These are phyloP conservation scores for Ceratobasidium sp. DNA, from an alignment of 1,284 basidiomycete genomes.

Conservation along the genomic window DNA sequence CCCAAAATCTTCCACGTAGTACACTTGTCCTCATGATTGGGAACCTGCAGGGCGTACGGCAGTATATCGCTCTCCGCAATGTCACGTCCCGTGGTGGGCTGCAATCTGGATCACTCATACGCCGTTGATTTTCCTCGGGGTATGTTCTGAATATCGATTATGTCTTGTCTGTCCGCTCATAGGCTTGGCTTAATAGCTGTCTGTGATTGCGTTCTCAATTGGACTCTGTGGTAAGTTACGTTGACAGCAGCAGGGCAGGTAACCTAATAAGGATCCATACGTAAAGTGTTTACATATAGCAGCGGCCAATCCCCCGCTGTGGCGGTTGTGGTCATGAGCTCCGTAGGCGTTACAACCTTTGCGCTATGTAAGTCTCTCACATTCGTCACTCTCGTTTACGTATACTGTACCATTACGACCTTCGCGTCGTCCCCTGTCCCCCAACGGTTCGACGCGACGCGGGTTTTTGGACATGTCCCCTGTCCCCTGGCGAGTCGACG, in stretches of 20 bases:
- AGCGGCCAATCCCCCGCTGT: conserved; percentile 49
- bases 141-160: conserved; percentile 48
- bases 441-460: too few relatives aligned
- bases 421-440: too few relatives aligned
- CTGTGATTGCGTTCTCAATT: conserved; percentile 75
- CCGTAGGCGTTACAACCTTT: conserved; percentile 54
- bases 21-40: not conserved
- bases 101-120: conserved; percentile 62
- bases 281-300: conserved; percentile 55
- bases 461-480: too few relatives aligned
- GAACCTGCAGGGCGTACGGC: conserved; percentile 53
- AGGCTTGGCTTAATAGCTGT: conserved; percentile 49
- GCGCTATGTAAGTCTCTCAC: conserved; percentile 27
- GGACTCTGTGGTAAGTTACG: conserved; percentile 72
- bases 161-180: not conserved
- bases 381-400: not conserved
- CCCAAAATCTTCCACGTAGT: not conserved
- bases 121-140: conserved; percentile 74
- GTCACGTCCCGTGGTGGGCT: conserved; percentile 69
- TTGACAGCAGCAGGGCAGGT: conserved; percentile 61
- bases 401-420: too few relatives aligned
- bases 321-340: conserved; percentile 76
- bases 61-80: conserved; percentile 72
- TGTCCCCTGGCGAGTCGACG: too few relatives aligned
- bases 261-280: too few relatives aligned